Evolutionary conservation across 1,139 yeast species (phyloP), one percentile per base, ranked within the genome.

Genomic region (Nakaseomyces kungkrabaensis): DNA sequence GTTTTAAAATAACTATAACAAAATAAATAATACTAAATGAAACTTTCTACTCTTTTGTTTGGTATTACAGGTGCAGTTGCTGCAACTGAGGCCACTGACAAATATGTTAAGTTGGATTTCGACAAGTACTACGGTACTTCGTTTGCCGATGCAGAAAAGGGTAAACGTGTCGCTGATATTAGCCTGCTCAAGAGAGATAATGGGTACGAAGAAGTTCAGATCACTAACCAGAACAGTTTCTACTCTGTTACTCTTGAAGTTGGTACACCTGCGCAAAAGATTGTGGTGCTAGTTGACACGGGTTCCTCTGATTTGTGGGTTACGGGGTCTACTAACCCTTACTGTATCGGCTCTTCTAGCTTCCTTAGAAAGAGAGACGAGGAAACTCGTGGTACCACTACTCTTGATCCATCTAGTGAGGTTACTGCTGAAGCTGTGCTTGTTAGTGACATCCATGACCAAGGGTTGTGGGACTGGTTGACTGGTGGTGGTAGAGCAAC

Each of bases 221-320:
- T 62, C 27, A 54, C 54, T 1, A 63, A 63, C 52, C 54, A 61
- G 50, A 51, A 55, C 45, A 56, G 55, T 32, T 63, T 60, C 40
- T 64, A 64, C 47, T 58, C 67, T 1, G 65, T 62, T 5, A 53
- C 59, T 5, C 50, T 64, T 27, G 54, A 51, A 6, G 57, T 83
- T 17, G 90, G 92, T 3, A 74, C 85, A 1, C 74, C 79, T 6
- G 62, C 70, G 0, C 81, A 79, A 56, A 62, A 70, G 8, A 73
- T 82, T 32, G 69, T 69, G 5, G 80, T 81, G 1, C 69, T 81
- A 54, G 66, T 84, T 24, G 90, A 84, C 59, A 83, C 90, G 4
- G 90, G 90, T 1, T 81, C 87, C 1, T 74, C 85, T 5, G 89
- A 83, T 62, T 67, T 83, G 52, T 84, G 90, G 90, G 78, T 82